Evolutionary conservation across 1,139 yeast genomes (phyloP), one percentile per base, ranked within the genome.

Genomic region (Insectozyma bohioensis): DNA sequence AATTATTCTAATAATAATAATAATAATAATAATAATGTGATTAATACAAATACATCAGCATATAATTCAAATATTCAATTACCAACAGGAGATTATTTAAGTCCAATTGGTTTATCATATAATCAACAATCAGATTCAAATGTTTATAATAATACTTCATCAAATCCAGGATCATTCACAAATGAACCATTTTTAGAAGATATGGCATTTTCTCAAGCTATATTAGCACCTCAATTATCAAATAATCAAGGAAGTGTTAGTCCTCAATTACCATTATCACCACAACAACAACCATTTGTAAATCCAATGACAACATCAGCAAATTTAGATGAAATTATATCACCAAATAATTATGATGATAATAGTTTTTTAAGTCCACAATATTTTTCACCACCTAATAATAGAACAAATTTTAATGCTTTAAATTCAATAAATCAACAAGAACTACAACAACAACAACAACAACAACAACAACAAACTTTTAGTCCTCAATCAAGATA

Each of bases 321-420:
- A 10, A 41, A 40, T 20, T 36, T 65, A 30, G 70, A 65, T 39
- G 69, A 62, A 41, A 47, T 65, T 14, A 58, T 65, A 24, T 63
- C 67, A 3, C 72, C 72, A 1, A 47, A 48, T 32, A 49, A 49
- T 32, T 46, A 40, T 21, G 40, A 34, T 18, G 43, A 39, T 20
- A 41, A 47, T 26, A 38, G 54, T 28, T 65, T 61, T 33, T 46
- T 65, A 30, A 63, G 59, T 32, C 61, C 72, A 5, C 71, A 65
- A 39, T 67, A 66, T 45, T 68, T 68, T 37, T 65, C 72, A 1
- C 74, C 74, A 3, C 59, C 67, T 5, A 53, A 49, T 12, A 56
- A 48, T 31, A 44, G 30, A 25, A 33, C 33, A 3, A 31, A 44
- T 31, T 62, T 51, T 34, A 53, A 53, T 36, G 47, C 56, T 11